A percentile compares a stretch with the other conserved stretches of the same genome.
Evolutionary conservation across 331 rosid species (phyloP).

Genomic region (Erythrophleum ivorense): DNA sequence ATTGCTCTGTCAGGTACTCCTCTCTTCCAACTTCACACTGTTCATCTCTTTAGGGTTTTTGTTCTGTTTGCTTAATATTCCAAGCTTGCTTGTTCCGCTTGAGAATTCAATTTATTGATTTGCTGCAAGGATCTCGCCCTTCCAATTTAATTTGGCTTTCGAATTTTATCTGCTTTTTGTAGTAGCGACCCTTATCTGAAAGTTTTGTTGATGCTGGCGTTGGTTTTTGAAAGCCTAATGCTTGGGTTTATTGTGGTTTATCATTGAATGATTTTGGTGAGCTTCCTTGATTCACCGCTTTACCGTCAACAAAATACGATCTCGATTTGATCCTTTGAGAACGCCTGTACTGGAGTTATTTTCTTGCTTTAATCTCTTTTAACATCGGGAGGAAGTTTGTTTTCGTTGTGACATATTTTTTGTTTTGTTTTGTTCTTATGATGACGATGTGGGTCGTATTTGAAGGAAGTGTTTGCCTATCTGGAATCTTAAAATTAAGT

Average conservation of each 20-base stretch:
- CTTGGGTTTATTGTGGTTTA: background rate
- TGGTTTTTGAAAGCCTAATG: background rate
- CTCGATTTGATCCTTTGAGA: background rate
- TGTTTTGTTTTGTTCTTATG: background rate
- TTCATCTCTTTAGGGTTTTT: background rate
- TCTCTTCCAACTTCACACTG: background rate
- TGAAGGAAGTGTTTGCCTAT: constrained; percentile 14
- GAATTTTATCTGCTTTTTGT: background rate
- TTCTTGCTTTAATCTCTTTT: background rate
- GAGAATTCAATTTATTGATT: background rate
- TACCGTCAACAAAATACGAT: background rate
- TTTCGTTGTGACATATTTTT: background rate
- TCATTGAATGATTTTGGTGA: background rate
- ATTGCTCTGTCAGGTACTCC: background rate
- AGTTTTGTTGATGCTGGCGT: background rate
- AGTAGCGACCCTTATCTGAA: background rate
- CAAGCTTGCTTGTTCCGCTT: background rate
- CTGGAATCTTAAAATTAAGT: background rate
- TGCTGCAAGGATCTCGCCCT: background rate
- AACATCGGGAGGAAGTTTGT: background rate
- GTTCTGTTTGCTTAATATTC: too few species aligned
- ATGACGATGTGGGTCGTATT: constrained; percentile 3
- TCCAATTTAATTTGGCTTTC: background rate
- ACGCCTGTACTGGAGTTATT: background rate
- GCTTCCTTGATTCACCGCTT: background rate